Conservation (phyloP, 225 moss, liverwort and hornwort species). For the Physcomitrium patens region DNA sequence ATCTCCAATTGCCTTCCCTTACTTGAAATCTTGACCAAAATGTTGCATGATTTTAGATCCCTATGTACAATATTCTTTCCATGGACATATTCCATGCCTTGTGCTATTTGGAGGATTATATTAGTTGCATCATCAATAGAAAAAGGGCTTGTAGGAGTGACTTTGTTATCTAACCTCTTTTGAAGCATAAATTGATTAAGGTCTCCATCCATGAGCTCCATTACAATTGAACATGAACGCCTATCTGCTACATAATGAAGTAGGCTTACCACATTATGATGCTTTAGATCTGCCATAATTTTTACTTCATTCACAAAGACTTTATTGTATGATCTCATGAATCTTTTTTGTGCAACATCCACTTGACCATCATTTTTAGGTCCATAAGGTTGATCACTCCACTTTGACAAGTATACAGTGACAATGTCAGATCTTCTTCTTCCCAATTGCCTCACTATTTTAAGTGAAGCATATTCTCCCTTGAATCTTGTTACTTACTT, state of each 20-base stretch:
- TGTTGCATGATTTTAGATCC: slow-evolving; percentile 26
- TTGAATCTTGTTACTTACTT: neutral
- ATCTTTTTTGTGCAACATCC: neutral
- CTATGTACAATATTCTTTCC: neutral
- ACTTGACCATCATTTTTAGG: too few species aligned
- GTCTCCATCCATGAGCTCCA: slow-evolving; percentile 16
- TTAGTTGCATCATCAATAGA: neutral
- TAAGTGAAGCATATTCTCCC: neutral
- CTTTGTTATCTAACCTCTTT: neutral
- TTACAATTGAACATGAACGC: slow-evolving; percentile 20
- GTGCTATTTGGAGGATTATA: slow-evolving; percentile 19
- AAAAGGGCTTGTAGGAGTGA: neutral
- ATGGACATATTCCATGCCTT: slow-evolving; percentile 19
- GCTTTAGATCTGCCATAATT: slow-evolving; percentile 3
- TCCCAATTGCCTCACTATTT: slow-evolving; percentile 2
- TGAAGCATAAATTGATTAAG: neutral
- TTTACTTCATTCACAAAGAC: slow-evolving; percentile 9
- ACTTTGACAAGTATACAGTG: neutral
- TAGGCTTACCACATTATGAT: neutral
- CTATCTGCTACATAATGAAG: neutral
- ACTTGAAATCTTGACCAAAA: neutral
- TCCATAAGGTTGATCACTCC: neutral
- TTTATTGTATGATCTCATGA: neutral
- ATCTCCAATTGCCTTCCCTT: neutral
- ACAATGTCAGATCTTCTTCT: neutral